These are phyloP conservation scores for Chimonanthus salicifolius DNA, from an alignment of 164 flowering plant genomes.

Conservation along the genomic window DNA sequence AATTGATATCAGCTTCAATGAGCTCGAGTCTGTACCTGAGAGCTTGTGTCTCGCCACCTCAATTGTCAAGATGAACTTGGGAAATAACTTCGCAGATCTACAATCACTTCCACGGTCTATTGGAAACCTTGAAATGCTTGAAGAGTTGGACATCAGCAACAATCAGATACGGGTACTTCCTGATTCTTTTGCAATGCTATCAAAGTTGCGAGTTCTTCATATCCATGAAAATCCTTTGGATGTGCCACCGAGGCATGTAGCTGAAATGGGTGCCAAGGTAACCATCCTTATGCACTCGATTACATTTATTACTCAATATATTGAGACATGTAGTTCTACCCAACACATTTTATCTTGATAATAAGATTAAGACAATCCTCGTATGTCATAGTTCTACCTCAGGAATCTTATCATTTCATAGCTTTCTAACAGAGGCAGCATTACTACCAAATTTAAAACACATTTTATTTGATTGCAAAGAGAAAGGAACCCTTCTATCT, in stretches of 20 bases:
- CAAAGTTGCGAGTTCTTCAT: slow-evolving; percentile 43
- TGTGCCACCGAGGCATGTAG: slow-evolving; percentile 69
- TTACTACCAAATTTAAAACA: too few relatives aligned
- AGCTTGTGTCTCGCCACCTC: slow-evolving; percentile 77
- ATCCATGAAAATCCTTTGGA: slow-evolving; percentile 74
- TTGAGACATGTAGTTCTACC: too few relatives aligned
- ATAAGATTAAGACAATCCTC: too few relatives aligned
- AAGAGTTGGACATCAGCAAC: slow-evolving; percentile 81
- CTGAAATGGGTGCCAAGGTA: slow-evolving; percentile 83
- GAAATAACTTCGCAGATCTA: slow-evolving; percentile 79
- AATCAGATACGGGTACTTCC: slow-evolving; percentile 81
- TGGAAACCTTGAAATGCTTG: slow-evolving; percentile 85
- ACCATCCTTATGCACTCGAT: not conserved
- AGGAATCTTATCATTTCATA: too few relatives aligned
- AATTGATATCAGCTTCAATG: slow-evolving; percentile 84
- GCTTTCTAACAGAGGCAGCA: too few relatives aligned
- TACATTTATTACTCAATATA: too few relatives aligned
- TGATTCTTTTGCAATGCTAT: slow-evolving; percentile 66
- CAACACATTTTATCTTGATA: too few relatives aligned
- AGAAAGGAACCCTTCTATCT: too few relatives aligned
- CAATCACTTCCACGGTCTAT: slow-evolving; percentile 62
- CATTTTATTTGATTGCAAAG: too few relatives aligned
- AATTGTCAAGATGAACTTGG: slow-evolving; percentile 66
- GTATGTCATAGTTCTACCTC: too few relatives aligned
- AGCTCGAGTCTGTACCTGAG: slow-evolving; percentile 86